These are phyloP conservation scores for Simplicillium sp. DNA, from an alignment of 2,329 filamentous ascomycete genomes.

Conservation along the genomic window DNA sequence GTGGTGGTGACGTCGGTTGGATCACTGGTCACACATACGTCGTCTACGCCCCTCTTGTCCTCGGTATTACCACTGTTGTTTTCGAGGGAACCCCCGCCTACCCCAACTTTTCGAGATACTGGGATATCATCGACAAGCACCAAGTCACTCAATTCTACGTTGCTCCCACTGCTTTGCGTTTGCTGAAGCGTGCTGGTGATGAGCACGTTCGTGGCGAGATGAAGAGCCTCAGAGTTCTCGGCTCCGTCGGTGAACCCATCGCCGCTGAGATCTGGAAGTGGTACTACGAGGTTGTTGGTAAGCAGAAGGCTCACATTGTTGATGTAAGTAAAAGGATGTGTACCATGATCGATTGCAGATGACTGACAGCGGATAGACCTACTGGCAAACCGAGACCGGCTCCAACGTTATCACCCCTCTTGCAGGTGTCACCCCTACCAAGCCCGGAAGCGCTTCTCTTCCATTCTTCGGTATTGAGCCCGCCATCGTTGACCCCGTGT, in stretches of 20 bases:
- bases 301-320: conserved; percentile 84
- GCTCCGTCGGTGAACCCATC: conserved; percentile 95
- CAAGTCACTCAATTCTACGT: conserved; percentile 97
- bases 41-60: conserved; percentile 86
- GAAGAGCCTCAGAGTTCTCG: conserved; percentile 80
- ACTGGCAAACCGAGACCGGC: conserved; percentile 99
- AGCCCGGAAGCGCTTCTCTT: conserved; percentile 89
- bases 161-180: conserved; percentile 81
- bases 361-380: conserved; percentile 54
- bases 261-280: conserved; percentile 99
- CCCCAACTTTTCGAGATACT: conserved; percentile 96
- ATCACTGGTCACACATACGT: conserved; percentile 99
- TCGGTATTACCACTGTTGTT: conserved; percentile 90
- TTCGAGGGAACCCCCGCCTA: conserved; percentile 98
- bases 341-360: not conserved
- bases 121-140: conserved; percentile 96
- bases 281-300: conserved; percentile 94
- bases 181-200: conserved; percentile 92
- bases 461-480: conserved; percentile 99
- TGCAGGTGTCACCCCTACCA: conserved; percentile 87
- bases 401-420: conserved; percentile 93
- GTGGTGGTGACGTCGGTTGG: conserved; percentile 96
- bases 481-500: conserved; percentile 92
- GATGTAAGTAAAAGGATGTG: conserved; percentile 87
- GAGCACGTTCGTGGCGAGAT: conserved; percentile 85